phyloP scores from a whole-genome alignment of 2,329 filamentous ascomycete genomes.

The Dactylellina cionopaga region DNA sequence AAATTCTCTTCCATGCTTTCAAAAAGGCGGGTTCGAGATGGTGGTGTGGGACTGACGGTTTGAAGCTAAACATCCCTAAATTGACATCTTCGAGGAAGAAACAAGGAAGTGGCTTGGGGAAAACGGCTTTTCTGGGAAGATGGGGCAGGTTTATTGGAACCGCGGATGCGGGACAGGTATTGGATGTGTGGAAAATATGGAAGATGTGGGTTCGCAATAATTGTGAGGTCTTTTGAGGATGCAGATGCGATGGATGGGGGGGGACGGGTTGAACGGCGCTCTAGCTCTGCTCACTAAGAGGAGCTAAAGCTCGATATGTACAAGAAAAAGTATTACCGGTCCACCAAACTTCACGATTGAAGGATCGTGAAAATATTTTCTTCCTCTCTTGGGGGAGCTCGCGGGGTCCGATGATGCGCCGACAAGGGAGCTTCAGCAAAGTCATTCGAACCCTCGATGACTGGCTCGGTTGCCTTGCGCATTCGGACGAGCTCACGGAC shows the following conservation, averaged over 20 bases:
- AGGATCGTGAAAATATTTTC: not conserved
- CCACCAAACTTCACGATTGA: not conserved
- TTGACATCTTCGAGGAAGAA: conserved; percentile 21
- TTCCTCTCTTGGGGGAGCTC: conserved; percentile 21
- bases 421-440: conserved; percentile 19
- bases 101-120: conserved; percentile 46
- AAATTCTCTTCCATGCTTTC: no score
- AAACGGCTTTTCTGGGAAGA: conserved; percentile 39
- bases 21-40: conserved; percentile 26
- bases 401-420: conserved; percentile 22
- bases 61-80: conserved; percentile 1
- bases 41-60: conserved; percentile 38
- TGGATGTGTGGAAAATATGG: conserved; percentile 30
- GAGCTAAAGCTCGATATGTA: conserved; percentile 28
- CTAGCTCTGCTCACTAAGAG: not conserved
- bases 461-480: conserved; percentile 29
- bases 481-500: conserved; percentile 47
- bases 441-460: conserved; percentile 24
- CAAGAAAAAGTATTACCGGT: not conserved
- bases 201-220: conserved; percentile 36
- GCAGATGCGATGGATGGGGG: conserved; percentile 26
- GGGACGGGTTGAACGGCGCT: conserved; percentile 9
- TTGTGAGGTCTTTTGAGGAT: conserved; percentile 35
- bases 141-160: conserved; percentile 44
- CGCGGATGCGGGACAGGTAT: conserved; percentile 52